Base-by-base conservation (phyloP, 768 basidiomycete genomes). In the Phallus indusiatus region DNA sequence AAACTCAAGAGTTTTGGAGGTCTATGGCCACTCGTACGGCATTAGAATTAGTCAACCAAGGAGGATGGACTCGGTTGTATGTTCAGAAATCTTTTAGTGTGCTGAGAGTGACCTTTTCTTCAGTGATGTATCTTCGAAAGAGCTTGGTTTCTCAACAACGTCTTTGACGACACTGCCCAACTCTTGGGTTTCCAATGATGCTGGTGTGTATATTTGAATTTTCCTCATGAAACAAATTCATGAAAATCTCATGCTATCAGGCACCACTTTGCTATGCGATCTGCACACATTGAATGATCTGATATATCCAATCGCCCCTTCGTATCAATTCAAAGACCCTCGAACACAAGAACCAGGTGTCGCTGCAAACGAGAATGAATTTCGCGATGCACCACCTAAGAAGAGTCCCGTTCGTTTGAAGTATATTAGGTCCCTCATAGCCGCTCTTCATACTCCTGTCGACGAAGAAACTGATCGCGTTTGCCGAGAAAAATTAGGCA, bases 1-100 rank as follows among this genome's bases (percentile, higher is more conserved):
- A 82, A 61, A 87, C 85, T 0, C 79, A 80, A 59, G 94, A 96
- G 65, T 86, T 98, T 64, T 81, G 91, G 78, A 74, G 95, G 53
- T 89, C 92, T 0, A 90, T 90, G 80, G 78, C 78, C 5, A 64
- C 75, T 8, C 86, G 86, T 47, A 93, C 88, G 67, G 91, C 86
- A 0, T 80, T 82, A 53, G 91, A 92, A 53, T 74, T 92, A 58
- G 65, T 95, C 5, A 69, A 67, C 1, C 79, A 88, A 66, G 85
- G 86, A 0, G 81, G 80, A 0, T 98, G 94, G 95, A 70, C 71
- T 17, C 77, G 83, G 55, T 66, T 88, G 95, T 94, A 65, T 55
- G 72, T 64, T 28, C 2, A 28, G 42, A 12, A 10, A 42, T n/a
- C 2, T 42, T 10, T 34, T 6, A 21, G n/a, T 46, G 14, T 33